A percentile compares a stretch with the other conserved stretches of the same genome.
phyloP scores from a whole-genome alignment of 129 eudicot species.

The Flaveria brownii region DNA sequence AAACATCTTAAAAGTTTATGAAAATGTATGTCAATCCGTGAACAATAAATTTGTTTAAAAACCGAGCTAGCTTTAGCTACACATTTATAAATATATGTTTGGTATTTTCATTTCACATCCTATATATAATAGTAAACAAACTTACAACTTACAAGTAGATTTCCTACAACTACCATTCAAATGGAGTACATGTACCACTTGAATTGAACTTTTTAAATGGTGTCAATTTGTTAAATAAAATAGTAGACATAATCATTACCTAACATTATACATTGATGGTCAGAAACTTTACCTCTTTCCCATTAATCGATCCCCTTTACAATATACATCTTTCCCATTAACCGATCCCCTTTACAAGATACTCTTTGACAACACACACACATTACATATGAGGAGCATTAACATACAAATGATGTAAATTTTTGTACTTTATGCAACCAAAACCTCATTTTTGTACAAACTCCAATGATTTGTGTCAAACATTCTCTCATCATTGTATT shows the following conservation, averaged over 20 bases:
- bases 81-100: not conserved
- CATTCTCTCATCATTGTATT: constrained; percentile 44
- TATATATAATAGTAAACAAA: not conserved
- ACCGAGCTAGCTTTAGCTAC: not conserved
- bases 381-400: constrained; percentile 26
- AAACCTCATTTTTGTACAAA: constrained; percentile 18
- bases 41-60: not conserved
- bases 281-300: constrained; percentile 44
- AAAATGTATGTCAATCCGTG: not conserved
- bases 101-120: not conserved
- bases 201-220: constrained; percentile 24
- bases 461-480: constrained; percentile 25
- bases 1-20: not conserved
- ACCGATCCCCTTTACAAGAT: constrained; percentile 32
- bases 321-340: constrained; percentile 22
- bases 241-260: constrained; percentile 61
- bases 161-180: not conserved
- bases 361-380: constrained; percentile 31
- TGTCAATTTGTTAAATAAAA: constrained; percentile 19
- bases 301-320: constrained; percentile 32
- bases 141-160: not conserved
- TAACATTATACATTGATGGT: constrained; percentile 56
- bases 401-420: constrained; percentile 15
- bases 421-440: constrained; percentile 14
- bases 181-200: constrained; percentile 8